These are phyloP conservation scores for Bifiguratus adelaidae DNA, from an alignment of 192 early-diverging fungal species.

Conservation along the genomic window DNA sequence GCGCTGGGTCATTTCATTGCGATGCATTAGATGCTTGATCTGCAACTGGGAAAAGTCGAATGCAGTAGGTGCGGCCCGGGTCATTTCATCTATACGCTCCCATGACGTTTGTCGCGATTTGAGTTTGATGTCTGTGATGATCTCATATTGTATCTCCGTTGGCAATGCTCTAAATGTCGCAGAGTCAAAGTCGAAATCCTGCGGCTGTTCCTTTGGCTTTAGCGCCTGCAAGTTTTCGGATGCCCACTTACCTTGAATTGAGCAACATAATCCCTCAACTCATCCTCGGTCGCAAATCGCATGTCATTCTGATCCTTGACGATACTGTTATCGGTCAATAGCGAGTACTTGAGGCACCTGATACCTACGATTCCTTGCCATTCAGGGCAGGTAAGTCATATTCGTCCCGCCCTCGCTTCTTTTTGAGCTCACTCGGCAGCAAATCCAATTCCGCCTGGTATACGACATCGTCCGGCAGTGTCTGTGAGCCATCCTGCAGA, in stretches of 20 bases:
- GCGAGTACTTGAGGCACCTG: constrained; percentile 17
- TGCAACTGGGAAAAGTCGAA: constrained; percentile 88
- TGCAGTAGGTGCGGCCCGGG: constrained; percentile 48
- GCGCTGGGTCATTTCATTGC: constrained; percentile 82
- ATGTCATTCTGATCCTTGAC: constrained; percentile 25
- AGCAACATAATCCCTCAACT: constrained; percentile 33
- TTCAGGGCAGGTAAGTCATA: constrained; percentile 48
- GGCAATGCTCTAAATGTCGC: constrained; percentile 63
- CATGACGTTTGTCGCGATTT: constrained; percentile 71
- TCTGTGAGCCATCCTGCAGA: too few relatives aligned
- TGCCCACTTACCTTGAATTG: constrained; percentile 16
- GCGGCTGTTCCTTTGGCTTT: constrained; percentile 17
- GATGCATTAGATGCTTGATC: constrained; percentile 69
- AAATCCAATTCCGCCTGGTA: constrained; percentile 1
- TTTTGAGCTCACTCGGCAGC: neutral
- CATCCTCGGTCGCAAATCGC: constrained; percentile 43
- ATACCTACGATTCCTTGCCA: constrained; percentile 16
- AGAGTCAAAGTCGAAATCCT: constrained; percentile 69
- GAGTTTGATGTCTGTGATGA: constrained; percentile 80
- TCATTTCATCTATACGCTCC: constrained; percentile 61
- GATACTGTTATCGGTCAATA: neutral
- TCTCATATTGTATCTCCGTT: constrained; percentile 82
- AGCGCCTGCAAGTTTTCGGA: constrained; percentile 4
- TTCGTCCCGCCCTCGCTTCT: constrained; percentile 31
- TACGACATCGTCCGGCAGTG: too few relatives aligned